Evolutionary conservation across 345 rosid species (phyloP).

Genomic region (Corymbia maculata): DNA sequence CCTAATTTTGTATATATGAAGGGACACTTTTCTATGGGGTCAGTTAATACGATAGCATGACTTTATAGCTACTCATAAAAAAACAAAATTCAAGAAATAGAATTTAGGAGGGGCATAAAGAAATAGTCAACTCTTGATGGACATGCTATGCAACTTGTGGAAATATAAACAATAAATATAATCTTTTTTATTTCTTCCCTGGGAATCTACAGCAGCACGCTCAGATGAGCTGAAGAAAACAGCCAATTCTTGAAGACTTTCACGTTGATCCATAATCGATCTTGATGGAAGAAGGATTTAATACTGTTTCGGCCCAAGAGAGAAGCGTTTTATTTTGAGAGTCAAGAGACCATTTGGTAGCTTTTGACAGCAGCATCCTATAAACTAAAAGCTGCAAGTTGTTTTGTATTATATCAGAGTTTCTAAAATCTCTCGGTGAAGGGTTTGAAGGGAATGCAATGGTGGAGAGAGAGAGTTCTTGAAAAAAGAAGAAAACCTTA

Average conservation of each 20-base stretch:
- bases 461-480: background rate
- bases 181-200: background rate
- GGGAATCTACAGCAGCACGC: background rate
- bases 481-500: background rate
- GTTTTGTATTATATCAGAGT: background rate
- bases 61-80: background rate
- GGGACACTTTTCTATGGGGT: background rate
- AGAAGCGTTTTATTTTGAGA: background rate
- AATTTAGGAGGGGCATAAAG: background rate
- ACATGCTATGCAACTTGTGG: background rate
- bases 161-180: background rate
- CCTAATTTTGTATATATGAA: background rate
- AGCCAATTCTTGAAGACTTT: background rate
- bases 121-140: background rate
- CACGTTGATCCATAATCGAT: background rate
- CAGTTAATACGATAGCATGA: fast-evolving
- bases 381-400: background rate
- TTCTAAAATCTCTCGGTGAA: background rate
- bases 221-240: background rate
- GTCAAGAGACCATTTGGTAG: background rate
- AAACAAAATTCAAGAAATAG: background rate
- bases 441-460: background rate
- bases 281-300: background rate
- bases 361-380: background rate
- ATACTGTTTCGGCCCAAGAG: background rate